These are phyloP conservation scores for Backusella tarrabulga DNA, from an alignment of 192 early-diverging fungal genomes.

Conservation along the genomic window DNA sequence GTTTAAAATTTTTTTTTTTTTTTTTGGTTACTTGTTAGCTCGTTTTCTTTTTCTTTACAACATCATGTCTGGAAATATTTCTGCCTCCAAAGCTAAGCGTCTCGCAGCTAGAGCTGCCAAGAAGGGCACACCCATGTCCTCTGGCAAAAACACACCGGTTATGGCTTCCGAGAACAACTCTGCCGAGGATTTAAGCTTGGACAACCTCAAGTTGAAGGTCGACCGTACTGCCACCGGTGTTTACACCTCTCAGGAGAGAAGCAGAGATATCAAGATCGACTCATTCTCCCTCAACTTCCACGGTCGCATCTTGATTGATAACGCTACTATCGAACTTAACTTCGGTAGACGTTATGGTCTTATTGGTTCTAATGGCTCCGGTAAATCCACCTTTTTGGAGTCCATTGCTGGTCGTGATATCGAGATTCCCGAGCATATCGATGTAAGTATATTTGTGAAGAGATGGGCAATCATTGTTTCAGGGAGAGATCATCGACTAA, in stretches of 20 bases:
- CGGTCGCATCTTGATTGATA: constrained; percentile 92
- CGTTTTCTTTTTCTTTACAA: neutral
- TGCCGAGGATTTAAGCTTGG: constrained; percentile 47
- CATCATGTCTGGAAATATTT: constrained; percentile 37
- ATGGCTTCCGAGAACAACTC: constrained; percentile 32
- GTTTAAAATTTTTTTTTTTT: constrained; percentile 5
- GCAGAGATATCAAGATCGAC: constrained; percentile 97
- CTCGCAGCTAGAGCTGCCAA: constrained; percentile 71
- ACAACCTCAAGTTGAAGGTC: constrained; percentile 62
- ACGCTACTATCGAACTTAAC: constrained; percentile 96
- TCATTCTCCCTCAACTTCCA: constrained; percentile 91
- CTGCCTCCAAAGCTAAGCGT: constrained; percentile 80
- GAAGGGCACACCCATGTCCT: constrained; percentile 32
- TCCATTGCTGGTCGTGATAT: constrained; percentile 92
- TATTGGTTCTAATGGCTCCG: constrained; percentile 93
- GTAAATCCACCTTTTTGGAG: constrained; percentile 89
- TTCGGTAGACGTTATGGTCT: constrained; percentile 93
- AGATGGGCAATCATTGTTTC: neutral
- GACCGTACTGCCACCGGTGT: constrained; percentile 93
- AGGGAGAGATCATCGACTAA: neutral
- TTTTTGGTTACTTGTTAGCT: neutral
- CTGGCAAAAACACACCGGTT: constrained; percentile 37
- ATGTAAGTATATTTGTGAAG: constrained; percentile 52
- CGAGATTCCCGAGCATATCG: constrained; percentile 94
- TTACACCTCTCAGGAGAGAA: constrained; percentile 82